Conservation (phyloP, 2,329 filamentous ascomycete genomes). For the Phoma herbarum region DNA sequence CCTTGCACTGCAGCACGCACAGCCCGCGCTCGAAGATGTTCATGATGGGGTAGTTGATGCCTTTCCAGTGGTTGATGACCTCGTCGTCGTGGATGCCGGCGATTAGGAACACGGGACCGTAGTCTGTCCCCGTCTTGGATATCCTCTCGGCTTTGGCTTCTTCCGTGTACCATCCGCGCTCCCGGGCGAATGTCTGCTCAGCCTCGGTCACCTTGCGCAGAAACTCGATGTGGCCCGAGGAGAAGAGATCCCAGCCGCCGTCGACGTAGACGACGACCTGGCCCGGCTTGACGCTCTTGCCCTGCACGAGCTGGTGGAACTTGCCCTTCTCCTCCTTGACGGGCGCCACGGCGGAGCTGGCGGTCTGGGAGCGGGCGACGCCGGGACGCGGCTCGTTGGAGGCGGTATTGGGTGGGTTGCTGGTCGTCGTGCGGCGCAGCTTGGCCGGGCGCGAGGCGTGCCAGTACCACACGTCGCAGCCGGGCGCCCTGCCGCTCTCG, state of each 20-base stretch:
- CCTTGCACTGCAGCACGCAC: slow-evolving; percentile 93
- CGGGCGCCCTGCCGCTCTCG: slow-evolving; percentile 78
- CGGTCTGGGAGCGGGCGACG: slow-evolving; percentile 43
- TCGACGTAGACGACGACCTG: slow-evolving; percentile 95
- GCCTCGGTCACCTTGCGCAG: slow-evolving; percentile 76
- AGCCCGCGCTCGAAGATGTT: slow-evolving; percentile 97
- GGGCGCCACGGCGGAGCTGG: slow-evolving; percentile 48
- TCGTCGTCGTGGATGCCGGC: slow-evolving; percentile 94
- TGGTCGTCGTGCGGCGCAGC: slow-evolving; percentile 46
- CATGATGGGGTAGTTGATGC: slow-evolving; percentile 99
- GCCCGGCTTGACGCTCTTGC: slow-evolving; percentile 74
- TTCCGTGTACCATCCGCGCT: slow-evolving; percentile 77
- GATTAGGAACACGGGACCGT: slow-evolving; percentile 84
- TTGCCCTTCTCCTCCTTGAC: slow-evolving; percentile 67
- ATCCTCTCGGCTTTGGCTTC: slow-evolving; percentile 70
- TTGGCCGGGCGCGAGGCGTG: slow-evolving; percentile 60
- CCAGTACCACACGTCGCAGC: slow-evolving; percentile 89
- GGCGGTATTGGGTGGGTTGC: slow-evolving; percentile 22
- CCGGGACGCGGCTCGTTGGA: slow-evolving; percentile 34
- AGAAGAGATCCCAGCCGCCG: slow-evolving; percentile 96
- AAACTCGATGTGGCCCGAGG: slow-evolving; percentile 96
- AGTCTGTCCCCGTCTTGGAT: slow-evolving; percentile 72
- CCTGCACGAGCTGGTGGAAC: slow-evolving; percentile 74
- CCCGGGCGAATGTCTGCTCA: slow-evolving; percentile 74
- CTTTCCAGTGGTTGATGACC: slow-evolving; percentile 96